A percentile compares a stretch with the other conserved stretches of the same genome.
Evolutionary conservation across 2,329 filamentous ascomycete species (phyloP).

Genomic region (Alternaria conjuncta): DNA sequence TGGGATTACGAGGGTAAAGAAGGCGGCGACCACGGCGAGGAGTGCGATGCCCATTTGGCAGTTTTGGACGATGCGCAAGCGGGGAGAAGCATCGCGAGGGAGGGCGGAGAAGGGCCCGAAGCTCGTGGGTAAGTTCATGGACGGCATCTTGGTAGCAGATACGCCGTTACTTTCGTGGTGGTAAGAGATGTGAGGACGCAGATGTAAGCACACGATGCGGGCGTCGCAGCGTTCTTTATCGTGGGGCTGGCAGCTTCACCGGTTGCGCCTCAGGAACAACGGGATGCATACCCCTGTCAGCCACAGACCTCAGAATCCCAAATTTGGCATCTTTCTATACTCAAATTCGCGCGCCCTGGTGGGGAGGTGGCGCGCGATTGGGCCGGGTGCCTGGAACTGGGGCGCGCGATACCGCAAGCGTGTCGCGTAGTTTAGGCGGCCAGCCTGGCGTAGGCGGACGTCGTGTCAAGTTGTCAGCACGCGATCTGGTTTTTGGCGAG

Average conservation of each 20-base stretch:
- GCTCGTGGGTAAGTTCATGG: neutral
- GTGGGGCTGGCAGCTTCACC: slow-evolving; percentile 22
- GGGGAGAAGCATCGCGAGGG: slow-evolving; percentile 20
- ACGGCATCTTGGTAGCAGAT: neutral
- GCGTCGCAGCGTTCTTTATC: slow-evolving; percentile 16
- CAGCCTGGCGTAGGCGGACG: slow-evolving; percentile 11
- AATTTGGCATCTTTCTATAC: slow-evolving; percentile 14
- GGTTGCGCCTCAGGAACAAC: slow-evolving; percentile 21
- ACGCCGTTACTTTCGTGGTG: neutral
- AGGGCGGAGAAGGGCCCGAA: neutral
- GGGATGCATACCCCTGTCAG: slow-evolving; percentile 6
- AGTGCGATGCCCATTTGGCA: slow-evolving; percentile 22
- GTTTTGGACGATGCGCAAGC: slow-evolving; percentile 27
- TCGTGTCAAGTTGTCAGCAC: slow-evolving; percentile 3
- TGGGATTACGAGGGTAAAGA: slow-evolving; percentile 28
- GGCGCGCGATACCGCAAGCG: slow-evolving; percentile 19
- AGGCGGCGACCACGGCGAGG: slow-evolving; percentile 20
- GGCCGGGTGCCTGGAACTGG: slow-evolving; percentile 17
- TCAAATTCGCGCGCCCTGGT: slow-evolving; percentile 13
- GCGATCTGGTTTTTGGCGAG: neutral
- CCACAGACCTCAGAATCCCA: neutral
- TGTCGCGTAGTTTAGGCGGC: slow-evolving; percentile 17
- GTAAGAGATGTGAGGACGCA: neutral
- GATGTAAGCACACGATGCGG: neutral
- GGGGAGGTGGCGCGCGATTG: slow-evolving; percentile 11